These are phyloP conservation scores for Raffaelea albimanens DNA, from an alignment of 2,329 filamentous ascomycete genomes.

Conservation along the genomic window DNA sequence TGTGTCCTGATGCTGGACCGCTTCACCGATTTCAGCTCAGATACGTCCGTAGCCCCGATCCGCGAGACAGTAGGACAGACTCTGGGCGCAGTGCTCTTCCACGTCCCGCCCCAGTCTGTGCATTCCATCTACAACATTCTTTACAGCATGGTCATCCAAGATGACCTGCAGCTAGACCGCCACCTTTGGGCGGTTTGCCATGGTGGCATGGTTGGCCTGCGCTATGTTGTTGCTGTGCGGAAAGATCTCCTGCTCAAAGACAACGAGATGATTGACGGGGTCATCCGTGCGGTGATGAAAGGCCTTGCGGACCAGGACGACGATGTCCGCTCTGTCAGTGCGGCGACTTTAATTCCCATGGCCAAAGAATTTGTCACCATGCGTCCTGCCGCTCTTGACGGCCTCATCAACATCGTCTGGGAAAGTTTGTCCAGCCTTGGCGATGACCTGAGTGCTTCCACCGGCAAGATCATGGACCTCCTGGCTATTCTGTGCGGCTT, in stretches of 20 bases:
- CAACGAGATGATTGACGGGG: conserved; percentile 79
- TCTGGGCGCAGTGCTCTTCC: conserved; percentile 77
- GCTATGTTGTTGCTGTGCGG: conserved; percentile 89
- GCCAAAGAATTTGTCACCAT: conserved; percentile 88
- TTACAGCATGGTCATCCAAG: conserved; percentile 85
- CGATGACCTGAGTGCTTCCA: conserved; percentile 93
- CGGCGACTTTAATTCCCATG: conserved; percentile 93
- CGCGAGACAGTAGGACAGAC: conserved; percentile 93
- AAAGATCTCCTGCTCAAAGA: conserved; percentile 86
- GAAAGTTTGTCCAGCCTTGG: conserved; percentile 93
- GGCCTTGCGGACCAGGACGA: conserved; percentile 86
- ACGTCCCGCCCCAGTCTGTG: conserved; percentile 71
- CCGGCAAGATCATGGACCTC: conserved; percentile 96
- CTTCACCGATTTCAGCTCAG: conserved; percentile 95
- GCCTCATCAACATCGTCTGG: conserved; percentile 91
- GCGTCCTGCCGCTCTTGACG: conserved; percentile 66
- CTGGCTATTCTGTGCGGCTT: conserved; percentile 93
- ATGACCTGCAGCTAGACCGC: conserved; percentile 62
- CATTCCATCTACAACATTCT: conserved; percentile 76
- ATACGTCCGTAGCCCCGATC: conserved; percentile 93
- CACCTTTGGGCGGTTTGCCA: conserved; percentile 92
- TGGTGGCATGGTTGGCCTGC: conserved; percentile 92
- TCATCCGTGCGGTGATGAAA: conserved; percentile 88
- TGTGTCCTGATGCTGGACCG: conserved; percentile 96
- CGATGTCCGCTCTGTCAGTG: conserved; percentile 92